phyloP scores from a whole-genome alignment of 768 basidiomycete genomes.

The Boletus huronensis region DNA sequence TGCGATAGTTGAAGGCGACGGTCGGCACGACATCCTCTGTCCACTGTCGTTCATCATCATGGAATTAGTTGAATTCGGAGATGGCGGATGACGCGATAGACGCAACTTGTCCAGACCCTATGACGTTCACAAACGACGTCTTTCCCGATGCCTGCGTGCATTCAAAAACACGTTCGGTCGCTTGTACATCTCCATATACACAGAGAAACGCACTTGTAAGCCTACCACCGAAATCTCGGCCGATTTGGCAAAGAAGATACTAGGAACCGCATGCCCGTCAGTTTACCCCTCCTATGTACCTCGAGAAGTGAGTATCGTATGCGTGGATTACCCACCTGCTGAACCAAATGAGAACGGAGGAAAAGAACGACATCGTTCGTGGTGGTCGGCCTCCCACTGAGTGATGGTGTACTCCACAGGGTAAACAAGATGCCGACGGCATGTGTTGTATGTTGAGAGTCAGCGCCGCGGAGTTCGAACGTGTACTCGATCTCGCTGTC shows the following conservation, averaged over 20 bases:
- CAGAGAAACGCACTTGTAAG: conserved; percentile 54
- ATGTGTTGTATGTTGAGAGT: background rate
- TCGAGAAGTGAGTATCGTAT: background rate
- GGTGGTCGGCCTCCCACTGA: background rate
- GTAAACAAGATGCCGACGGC: background rate
- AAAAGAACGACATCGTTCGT: conserved; percentile 44
- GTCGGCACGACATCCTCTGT: conserved; percentile 97
- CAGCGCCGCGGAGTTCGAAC: conserved; percentile 18
- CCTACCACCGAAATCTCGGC: conserved; percentile 92
- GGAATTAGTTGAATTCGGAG: background rate
- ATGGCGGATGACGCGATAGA: background rate
- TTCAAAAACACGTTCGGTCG: background rate
- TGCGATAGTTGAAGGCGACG: conserved; percentile 88
- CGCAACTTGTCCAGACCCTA: conserved; percentile 72
- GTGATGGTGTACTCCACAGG: background rate
- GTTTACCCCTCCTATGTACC: background rate
- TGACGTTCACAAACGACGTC: conserved; percentile 90
- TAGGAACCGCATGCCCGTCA: conserved; percentile 22
- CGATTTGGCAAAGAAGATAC: conserved; percentile 82
- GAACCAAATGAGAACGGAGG: conserved; percentile 57
- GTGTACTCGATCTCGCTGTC: background rate
- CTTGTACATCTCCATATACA: background rate
- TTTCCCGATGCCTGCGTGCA: conserved; percentile 79
- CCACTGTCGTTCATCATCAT: conserved; percentile 50
- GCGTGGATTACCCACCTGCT: conserved; percentile 35